Evolutionary conservation across 2,329 filamentous ascomycete species (phyloP).

Genomic region (Trichoderma polysporum): DNA sequence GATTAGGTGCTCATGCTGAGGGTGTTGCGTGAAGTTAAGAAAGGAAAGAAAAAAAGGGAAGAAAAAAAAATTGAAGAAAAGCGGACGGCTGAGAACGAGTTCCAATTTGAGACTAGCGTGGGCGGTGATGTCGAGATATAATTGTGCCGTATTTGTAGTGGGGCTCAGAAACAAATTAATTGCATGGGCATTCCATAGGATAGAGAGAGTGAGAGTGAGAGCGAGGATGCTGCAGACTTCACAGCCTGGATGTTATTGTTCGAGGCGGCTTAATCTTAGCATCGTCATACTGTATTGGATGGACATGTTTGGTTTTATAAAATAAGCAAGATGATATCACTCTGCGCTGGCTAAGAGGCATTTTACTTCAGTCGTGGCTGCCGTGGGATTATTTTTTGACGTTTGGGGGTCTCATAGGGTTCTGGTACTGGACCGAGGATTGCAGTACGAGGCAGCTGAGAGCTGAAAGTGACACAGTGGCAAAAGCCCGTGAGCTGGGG

Average conservation of each 20-base stretch:
- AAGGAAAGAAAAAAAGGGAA: conserved; percentile 10
- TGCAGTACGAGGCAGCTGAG: background rate
- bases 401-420: background rate
- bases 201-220: too few species aligned
- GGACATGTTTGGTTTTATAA: background rate
- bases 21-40: conserved; percentile 35
- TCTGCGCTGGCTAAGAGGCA: background rate
- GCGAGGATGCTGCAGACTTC: too few species aligned
- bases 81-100: background rate
- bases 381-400: background rate
- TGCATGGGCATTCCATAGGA: background rate
- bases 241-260: background rate
- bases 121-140: background rate
- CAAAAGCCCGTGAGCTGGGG: background rate
- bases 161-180: background rate
- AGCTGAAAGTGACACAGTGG: conserved; percentile 9
- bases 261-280: background rate
- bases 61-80: conserved; percentile 1
- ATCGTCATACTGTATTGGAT: background rate
- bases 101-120: conserved; percentile 1
- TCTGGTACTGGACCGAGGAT: background rate
- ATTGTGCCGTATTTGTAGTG: background rate
- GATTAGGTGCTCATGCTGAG: conserved; percentile 25
- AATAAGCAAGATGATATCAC: background rate
- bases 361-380: background rate